Percentiles rank a stretch among this genome's conserved stretches.
phyloP scores from a whole-genome alignment of 176 grass and related monocot genomes.

The Oropetium thomaeum region DNA sequence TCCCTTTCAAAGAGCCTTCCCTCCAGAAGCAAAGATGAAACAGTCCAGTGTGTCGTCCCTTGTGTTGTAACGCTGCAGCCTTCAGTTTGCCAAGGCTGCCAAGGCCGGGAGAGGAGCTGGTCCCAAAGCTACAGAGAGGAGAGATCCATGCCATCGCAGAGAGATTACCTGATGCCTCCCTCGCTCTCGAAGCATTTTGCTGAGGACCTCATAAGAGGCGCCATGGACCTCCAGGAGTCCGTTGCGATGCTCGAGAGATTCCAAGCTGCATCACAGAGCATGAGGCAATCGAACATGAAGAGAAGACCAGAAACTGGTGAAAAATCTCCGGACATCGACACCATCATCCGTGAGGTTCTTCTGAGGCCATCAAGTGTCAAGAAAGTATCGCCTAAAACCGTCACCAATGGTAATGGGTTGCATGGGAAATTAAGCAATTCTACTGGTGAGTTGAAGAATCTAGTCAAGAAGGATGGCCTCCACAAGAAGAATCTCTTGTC shows the following conservation, averaged over 20 bases:
- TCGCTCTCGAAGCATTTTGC: conserved; percentile 54
- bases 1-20: conserved; percentile 68
- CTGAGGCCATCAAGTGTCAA: conserved; percentile 28
- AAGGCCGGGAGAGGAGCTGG: conserved; percentile 19
- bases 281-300: conserved; percentile 38
- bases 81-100: conserved; percentile 27
- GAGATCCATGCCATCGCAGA: conserved; percentile 38
- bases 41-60: not conserved
- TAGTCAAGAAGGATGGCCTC: conserved; percentile 60
- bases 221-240: conserved; percentile 79
- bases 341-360: conserved; percentile 21
- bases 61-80: conserved; percentile 51
- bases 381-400: conserved; percentile 6
- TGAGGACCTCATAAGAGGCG: conserved; percentile 64
- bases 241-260: conserved; percentile 72
- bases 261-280: conserved; percentile 41
- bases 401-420: conserved; percentile 15
- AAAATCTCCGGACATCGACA: conserved; percentile 9
- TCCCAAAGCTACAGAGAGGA: conserved; percentile 40
- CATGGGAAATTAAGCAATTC: conserved; percentile 28
- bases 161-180: conserved; percentile 44
- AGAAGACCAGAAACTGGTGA: conserved; percentile 36
- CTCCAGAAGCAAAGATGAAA: conserved; percentile 51
- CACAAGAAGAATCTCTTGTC: conserved; percentile 50
- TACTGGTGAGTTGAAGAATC: conserved; percentile 50